phyloP scores from a whole-genome alignment of 2,329 filamentous ascomycete species.

The Ramularia collo-cygni region DNA sequence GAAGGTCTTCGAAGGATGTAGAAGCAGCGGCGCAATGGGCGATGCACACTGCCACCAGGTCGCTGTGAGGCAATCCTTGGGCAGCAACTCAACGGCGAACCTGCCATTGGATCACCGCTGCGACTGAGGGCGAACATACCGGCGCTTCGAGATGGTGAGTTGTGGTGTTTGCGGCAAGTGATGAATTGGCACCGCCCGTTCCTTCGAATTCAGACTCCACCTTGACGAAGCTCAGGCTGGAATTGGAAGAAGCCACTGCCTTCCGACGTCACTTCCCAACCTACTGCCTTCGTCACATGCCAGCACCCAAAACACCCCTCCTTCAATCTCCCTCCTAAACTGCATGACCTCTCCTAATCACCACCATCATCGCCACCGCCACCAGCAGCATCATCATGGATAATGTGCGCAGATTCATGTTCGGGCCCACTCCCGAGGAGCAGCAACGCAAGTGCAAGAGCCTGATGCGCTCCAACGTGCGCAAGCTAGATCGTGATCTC shows the following conservation, averaged over 20 bases:
- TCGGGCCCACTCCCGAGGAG: constrained; percentile 83
- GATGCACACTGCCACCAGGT: no score
- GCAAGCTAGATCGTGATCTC: constrained; percentile 93
- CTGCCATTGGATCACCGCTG: no score
- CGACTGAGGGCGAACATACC: background rate
- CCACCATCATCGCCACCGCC: no score
- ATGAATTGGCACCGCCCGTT: no score
- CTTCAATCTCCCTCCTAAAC: background rate
- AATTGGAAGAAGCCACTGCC: no score
- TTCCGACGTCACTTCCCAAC: background rate
- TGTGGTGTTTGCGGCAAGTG: background rate
- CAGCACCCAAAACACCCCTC: background rate
- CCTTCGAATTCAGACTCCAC: no score
- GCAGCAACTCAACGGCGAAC: no score
- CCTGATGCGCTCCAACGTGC: constrained; percentile 81
- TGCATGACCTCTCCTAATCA: no score
- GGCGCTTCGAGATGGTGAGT: background rate
- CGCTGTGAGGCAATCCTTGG: no score
- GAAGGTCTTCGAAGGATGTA: no score
- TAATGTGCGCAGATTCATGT: constrained; percentile 76
- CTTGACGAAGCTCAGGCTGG: no score
- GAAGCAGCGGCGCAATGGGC: no score
- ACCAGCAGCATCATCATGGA: constrained; percentile 58
- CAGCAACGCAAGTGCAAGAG: constrained; percentile 97
- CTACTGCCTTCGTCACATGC: background rate